phyloP scores from a whole-genome alignment of 2,329 filamentous ascomycete species.

The Emergomyces africanus region DNA sequence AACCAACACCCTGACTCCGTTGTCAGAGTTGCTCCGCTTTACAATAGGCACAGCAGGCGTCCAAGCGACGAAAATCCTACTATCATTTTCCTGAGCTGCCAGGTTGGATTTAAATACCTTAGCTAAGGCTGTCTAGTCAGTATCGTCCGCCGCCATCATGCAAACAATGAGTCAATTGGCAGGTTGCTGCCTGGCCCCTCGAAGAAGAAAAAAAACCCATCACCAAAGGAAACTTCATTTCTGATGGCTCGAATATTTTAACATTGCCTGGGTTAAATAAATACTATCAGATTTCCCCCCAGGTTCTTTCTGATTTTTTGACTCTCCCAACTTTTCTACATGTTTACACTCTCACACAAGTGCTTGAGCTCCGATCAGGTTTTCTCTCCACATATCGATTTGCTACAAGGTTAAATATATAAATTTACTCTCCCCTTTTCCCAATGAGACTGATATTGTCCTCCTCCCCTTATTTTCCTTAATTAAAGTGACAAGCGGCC shows the following conservation, averaged over 20 bases:
- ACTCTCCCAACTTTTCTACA: background rate
- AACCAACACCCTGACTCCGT: too few species aligned
- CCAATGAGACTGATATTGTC: background rate
- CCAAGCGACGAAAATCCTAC: background rate
- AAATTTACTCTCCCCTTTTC: background rate
- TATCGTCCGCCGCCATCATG: background rate
- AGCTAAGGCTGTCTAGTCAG: background rate
- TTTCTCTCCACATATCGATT: background rate
- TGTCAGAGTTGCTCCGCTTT: background rate
- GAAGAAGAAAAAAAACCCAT: background rate
- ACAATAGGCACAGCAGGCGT: background rate
- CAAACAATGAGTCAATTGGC: background rate
- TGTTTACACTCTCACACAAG: background rate
- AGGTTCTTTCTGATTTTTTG: background rate
- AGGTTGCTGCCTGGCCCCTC: background rate
- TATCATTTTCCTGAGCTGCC: background rate
- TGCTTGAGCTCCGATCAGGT: background rate
- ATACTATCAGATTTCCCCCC: background rate
- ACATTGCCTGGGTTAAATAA: background rate
- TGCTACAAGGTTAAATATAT: background rate
- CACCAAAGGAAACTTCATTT: background rate
- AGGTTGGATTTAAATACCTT: too few species aligned
- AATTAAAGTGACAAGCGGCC: background rate
- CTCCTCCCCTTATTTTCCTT: background rate
- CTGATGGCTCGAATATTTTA: background rate